Base-by-base conservation (phyloP, 306 rosid genomes). In the Acacia confusa region DNA sequence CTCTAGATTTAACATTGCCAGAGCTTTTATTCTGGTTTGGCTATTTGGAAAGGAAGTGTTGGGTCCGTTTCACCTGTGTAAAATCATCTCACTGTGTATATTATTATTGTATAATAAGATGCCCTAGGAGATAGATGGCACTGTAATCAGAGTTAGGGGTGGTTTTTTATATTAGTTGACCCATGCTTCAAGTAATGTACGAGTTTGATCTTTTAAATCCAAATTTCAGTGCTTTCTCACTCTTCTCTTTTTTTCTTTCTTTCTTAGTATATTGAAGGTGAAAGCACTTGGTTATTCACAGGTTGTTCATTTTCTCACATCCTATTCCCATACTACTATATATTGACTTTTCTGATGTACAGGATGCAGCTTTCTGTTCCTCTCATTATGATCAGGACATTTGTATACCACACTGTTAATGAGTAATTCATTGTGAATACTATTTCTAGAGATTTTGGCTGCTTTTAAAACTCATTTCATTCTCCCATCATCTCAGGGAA, bases 51-150 rank as follows among this genome's bases (percentile, higher is more conserved):
- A 81, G 81, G 83, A 78, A 64, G 65, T 66, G 28, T 52, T 78
- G 83, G 82, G 61, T 74, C 85, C 83, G 81, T 82, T 79, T 53
- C 81, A 80, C 70, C 81, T 75, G n/a, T 84, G 70, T 77, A 85
- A 75, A 79, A 64, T 73, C 38, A 80, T 36, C 45, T 73, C 74
- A 17, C 22, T 70, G 85, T 82, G 82, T 81, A 72, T 67, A 82
- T 81, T 70, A 79, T 44, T 52, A n/a, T 52, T 84, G 69, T 82
- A 75, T 83, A 58, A 32, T 57, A 57, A 57, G 61, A 45, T 75
- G 74, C 67, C 22, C 12, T 79, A 25, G 52, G 80, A 43, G 60
- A 60, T 78, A 63, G 82, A 63, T 22, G 17, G 64, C 30, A 44
- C 64, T 77, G 76, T 69, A 80, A 67, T 58, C 66, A 22, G 69